A percentile compares a stretch with the other conserved stretches of the same genome.
phyloP scores from a whole-genome alignment of 164 flowering plant species.

The Chloranthus sessilifolius region DNA sequence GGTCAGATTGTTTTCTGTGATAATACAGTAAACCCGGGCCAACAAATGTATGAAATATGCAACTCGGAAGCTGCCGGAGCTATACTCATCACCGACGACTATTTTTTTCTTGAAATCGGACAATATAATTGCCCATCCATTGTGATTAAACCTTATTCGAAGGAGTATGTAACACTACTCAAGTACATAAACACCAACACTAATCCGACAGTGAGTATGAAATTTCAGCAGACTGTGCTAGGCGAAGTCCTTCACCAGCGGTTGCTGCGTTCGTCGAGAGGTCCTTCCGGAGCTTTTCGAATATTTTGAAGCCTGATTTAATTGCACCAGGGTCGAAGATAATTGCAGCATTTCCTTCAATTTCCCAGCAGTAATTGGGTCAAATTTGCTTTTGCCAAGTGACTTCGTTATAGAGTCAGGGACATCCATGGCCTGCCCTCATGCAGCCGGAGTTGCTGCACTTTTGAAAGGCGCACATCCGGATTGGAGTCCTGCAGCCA shows the following conservation, averaged over 20 bases:
- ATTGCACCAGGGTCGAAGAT: conserved; percentile 38
- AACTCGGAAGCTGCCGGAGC: conserved; percentile 23
- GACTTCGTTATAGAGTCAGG: conserved; percentile 29
- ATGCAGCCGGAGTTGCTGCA: conserved; percentile 34
- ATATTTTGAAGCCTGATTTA: conserved; percentile 21
- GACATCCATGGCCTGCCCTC: conserved; percentile 45
- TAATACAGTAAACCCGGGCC: not conserved
- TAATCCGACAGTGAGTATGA: conserved; percentile 21
- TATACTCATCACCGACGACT: conserved; percentile 27
- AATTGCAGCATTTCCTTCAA: conserved; percentile 39
- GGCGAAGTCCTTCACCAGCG: conserved; percentile 47
- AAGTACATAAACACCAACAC: conserved; percentile 19
- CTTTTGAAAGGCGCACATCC: conserved; percentile 37
- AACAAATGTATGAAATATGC: conserved; percentile 14
- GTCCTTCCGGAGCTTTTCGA: conserved; percentile 10
- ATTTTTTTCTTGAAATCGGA: not conserved
- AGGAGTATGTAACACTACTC: conserved; percentile 14
- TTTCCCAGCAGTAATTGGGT: conserved; percentile 3
- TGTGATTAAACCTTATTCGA: conserved; percentile 12
- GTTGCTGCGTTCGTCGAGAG: conserved; percentile 47
- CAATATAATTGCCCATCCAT: conserved; percentile 21
- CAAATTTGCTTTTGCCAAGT: conserved; percentile 10
- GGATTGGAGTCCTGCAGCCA: conserved; percentile 40
- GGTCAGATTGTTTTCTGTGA: conserved; percentile 22
- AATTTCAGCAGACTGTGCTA: conserved; percentile 26